Evolutionary conservation across 129 eudicot genomes (phyloP).

Genomic region (sunflower (Helianthus annuus)): DNA sequence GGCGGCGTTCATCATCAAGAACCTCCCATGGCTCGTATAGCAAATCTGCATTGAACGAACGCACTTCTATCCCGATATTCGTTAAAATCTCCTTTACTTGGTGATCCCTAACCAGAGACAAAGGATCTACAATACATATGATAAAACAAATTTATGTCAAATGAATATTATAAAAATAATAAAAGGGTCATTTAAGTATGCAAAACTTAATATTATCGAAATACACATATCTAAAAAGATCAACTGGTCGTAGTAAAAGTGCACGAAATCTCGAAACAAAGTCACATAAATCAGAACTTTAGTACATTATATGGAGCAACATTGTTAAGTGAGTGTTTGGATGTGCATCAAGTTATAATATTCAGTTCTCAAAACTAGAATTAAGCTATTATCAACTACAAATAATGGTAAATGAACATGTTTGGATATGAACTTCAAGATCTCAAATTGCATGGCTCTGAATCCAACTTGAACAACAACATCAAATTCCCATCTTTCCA

Average conservation of each 20-base stretch:
- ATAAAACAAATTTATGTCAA: conserved; percentile 19
- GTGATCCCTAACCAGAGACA: conserved; percentile 89
- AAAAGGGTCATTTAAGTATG: background rate
- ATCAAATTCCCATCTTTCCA: background rate
- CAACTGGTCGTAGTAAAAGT: background rate
- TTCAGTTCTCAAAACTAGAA: background rate
- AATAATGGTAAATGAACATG: background rate
- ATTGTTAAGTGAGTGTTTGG: background rate
- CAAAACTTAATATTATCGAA: background rate
- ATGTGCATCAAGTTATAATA: background rate
- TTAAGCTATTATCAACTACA: background rate
- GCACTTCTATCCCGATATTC: conserved; percentile 63
- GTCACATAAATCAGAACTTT: background rate
- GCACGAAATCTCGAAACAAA: background rate
- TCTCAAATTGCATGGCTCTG: background rate
- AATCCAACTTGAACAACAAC: conserved; percentile 1
- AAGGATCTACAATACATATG: conserved; percentile 51
- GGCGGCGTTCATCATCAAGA: conserved; percentile 58
- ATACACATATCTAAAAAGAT: background rate
- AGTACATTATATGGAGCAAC: background rate
- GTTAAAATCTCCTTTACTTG: conserved; percentile 63
- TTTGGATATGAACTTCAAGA: background rate
- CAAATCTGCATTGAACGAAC: conserved; percentile 84
- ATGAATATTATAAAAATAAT: background rate
- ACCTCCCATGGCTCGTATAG: conserved; percentile 95